Percentiles rank a stretch among this genome's conserved stretches.
phyloP scores from a whole-genome alignment of 2,329 filamentous ascomycete genomes.

The Diplodia scrobiculata region DNA sequence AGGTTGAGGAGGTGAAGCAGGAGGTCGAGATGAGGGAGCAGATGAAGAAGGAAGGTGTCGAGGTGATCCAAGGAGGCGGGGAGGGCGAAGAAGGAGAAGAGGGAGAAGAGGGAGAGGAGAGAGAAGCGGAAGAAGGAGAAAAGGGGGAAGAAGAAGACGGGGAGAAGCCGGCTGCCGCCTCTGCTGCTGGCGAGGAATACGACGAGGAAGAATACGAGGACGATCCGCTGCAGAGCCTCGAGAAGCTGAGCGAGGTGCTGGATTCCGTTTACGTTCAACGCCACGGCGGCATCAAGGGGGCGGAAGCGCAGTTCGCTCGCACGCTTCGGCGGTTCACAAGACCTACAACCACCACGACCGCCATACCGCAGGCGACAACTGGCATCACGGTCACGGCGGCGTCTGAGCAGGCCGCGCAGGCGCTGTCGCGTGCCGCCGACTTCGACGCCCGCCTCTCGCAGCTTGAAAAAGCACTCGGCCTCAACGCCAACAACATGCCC shows the following conservation, averaged over 20 bases:
- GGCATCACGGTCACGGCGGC: slow-evolving; percentile 4
- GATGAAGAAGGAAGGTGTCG: slow-evolving; percentile 40
- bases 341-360: neutral
- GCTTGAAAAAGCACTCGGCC: slow-evolving; percentile 78
- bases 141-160: slow-evolving; percentile 46
- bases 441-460: slow-evolving; percentile 80
- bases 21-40: slow-evolving; percentile 57
- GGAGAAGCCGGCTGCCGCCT: neutral
- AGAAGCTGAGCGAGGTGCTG: slow-evolving; percentile 70
- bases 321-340: slow-evolving; percentile 43
- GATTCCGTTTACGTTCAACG: slow-evolving; percentile 61
- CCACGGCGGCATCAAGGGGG: slow-evolving; percentile 41
- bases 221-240: slow-evolving; percentile 60
- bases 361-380: slow-evolving; percentile 14
- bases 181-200: slow-evolving; percentile 42
- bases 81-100: slow-evolving; percentile 41
- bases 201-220: slow-evolving; percentile 44
- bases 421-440: slow-evolving; percentile 77
- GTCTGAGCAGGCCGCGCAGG: slow-evolving; percentile 53
- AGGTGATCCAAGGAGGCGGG: slow-evolving; percentile 48
- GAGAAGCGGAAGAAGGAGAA: slow-evolving; percentile 47
- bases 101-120: slow-evolving; percentile 38
- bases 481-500: slow-evolving; percentile 69
- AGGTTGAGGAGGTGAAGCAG: slow-evolving; percentile 67
- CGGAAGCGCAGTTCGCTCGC: slow-evolving; percentile 42